Evolutionary conservation across 164 flowering plant species (phyloP).

Genomic region (Nymphaea colorata): DNA sequence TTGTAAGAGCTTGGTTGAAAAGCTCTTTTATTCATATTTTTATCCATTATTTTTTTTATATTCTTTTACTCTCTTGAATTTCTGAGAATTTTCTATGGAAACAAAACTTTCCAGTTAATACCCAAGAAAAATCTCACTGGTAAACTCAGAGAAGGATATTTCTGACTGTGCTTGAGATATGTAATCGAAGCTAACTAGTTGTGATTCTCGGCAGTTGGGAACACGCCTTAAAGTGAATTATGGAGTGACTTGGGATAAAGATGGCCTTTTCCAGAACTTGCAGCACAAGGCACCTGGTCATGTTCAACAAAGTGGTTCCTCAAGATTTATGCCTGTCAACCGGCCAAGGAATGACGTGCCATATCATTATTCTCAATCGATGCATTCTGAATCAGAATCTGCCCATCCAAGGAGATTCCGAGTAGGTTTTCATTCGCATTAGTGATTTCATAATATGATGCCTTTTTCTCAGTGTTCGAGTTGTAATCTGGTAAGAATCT

Average conservation of each 20-base stretch:
- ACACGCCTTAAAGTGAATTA: constrained; percentile 78
- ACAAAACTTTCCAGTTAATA: no score
- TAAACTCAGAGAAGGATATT: no score
- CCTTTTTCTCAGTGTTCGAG: no score
- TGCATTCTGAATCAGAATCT: not conserved
- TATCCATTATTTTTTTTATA: no score
- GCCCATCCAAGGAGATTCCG: not conserved
- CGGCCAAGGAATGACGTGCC: not conserved
- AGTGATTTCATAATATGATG: no score
- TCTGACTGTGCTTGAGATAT: no score
- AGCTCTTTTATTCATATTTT: no score
- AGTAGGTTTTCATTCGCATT: not conserved
- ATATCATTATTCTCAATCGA: not conserved
- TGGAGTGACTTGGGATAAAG: constrained; percentile 74
- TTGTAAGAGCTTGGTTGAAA: no score
- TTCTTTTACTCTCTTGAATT: no score
- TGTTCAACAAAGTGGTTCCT: not conserved
- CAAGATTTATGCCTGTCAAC: not conserved
- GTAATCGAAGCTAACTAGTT: constrained; percentile 2
- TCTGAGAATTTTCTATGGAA: no score
- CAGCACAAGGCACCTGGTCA: not conserved
- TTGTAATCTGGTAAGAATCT: no score
- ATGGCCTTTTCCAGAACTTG: constrained; percentile 41
- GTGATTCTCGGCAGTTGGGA: constrained; percentile 55
- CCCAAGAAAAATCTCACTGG: no score